Evolutionary conservation across 306 rosid genomes (phyloP).

Genomic region (Abrus pulchellus): DNA sequence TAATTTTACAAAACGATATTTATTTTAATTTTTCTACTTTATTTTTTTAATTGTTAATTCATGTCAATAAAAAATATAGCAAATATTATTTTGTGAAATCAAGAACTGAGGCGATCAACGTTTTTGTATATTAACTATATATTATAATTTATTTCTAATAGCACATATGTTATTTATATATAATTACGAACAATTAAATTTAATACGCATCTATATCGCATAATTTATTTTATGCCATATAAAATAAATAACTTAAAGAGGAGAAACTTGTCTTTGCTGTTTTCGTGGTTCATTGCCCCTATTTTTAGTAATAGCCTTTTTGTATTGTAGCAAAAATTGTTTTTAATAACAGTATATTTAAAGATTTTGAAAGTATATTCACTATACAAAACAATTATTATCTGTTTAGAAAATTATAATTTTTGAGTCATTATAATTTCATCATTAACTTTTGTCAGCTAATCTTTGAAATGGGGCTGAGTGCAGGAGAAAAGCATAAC

Average conservation of each 20-base stretch:
- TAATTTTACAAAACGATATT: too few species aligned
- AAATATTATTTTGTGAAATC: too few species aligned
- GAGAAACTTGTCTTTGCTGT: not conserved
- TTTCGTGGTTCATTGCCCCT: not conserved
- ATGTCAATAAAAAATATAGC: too few species aligned
- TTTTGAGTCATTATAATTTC: not conserved
- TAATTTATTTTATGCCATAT: not conserved
- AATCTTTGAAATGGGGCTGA: constrained; percentile 1
- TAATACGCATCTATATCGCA: too few species aligned
- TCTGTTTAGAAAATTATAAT: not conserved
- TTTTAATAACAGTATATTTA: not conserved
- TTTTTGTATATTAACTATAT: too few species aligned
- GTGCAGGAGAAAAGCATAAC: not conserved
- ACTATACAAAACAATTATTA: not conserved
- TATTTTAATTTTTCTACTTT: too few species aligned
- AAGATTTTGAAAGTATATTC: not conserved
- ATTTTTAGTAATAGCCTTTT: not conserved
- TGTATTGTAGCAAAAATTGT: not conserved
- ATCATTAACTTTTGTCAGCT: not conserved
- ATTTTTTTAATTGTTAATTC: too few species aligned
- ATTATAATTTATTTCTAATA: too few species aligned
- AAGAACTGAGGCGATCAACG: too few species aligned
- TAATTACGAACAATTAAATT: too few species aligned
- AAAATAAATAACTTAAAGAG: not conserved
- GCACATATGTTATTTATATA: too few species aligned